These are phyloP conservation scores for Coemansia sp. DNA, from an alignment of 192 early-diverging fungal species.

Conservation along the genomic window DNA sequence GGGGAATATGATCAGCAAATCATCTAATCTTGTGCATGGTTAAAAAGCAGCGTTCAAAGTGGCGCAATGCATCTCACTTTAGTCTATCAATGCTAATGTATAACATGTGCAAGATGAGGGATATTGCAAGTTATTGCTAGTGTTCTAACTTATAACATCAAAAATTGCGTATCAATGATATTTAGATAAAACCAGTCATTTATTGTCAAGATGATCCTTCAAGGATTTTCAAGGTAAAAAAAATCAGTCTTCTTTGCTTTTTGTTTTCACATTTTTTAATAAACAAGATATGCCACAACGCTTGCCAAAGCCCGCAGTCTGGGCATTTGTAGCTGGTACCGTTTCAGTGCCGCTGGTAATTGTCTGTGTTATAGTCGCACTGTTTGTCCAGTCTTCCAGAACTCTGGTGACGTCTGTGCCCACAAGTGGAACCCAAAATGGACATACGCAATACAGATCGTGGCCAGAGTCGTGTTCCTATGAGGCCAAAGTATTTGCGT, in stretches of 20 bases:
- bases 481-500: conserved; percentile 19
- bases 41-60: no score
- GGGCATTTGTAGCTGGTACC: background rate
- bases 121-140: no score
- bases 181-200: no score
- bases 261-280: background rate
- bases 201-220: no score
- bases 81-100: no score
- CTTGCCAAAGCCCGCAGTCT: background rate
- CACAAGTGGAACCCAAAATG: background rate
- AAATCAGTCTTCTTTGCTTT: background rate
- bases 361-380: background rate
- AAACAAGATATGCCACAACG: background rate
- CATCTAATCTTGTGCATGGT: background rate
- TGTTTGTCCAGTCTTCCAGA: background rate
- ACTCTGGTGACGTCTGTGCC: background rate
- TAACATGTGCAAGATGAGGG: no score
- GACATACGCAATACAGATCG: background rate
- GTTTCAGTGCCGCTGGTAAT: background rate
- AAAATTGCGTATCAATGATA: no score
- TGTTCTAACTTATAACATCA: no score
- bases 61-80: no score
- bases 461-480: conserved; percentile 18
- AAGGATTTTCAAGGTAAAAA: background rate
- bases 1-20: background rate